Evolutionary conservation across 1,284 basidiomycete genomes (phyloP), one percentile per base, ranked within the genome.

Genomic region (Apiotrichum akiyoshidainum): DNA sequence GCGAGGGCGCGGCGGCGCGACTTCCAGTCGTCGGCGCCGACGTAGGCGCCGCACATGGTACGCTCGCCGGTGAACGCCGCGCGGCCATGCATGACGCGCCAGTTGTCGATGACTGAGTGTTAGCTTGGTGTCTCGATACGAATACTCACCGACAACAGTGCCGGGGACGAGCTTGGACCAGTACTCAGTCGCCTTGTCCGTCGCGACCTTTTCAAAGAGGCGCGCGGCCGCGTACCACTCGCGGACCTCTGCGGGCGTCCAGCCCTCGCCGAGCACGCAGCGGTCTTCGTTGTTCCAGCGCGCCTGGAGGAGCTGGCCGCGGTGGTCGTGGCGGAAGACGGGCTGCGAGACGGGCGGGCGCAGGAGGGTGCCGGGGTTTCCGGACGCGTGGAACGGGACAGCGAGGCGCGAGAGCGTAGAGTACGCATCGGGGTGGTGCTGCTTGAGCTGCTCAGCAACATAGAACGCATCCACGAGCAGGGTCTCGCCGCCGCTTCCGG

Each of bases 231-330:
- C 82, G 73, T 98, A 97, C 90, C 90, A 93, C 51, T 82, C 79
- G 66, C 88, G 86, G 3, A 93, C 83, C 58, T 84, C 70, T 10
- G 80, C 80, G 0, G 84, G 78, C 10, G 58, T 81, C 81, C 67
- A 92, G 58, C 68, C 82, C 81, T 82, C 65, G 1, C 77, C 79
- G 1, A 95, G 82, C 0, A 87, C 87, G 61, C 90, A 92, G 49
- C 95, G 81, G 75, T 99, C 95, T 68, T 95, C 90, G 61, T 93
- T 95, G 73, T 98, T 99, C 90, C 93, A 98, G 45, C 94, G 79
- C 14, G 97, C 87, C 64, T 91, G 86, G 1, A 82, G 76, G 0
- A 98, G 81, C 55, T 87, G 84, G 0, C 86, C 86, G 2, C 76
- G 59, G 1, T 75, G 65, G 61, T 90, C 86, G 68, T 92, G 88